Base-by-base conservation (phyloP, 352 stramenopile species). In the Globisporangium irregulare region DNA sequence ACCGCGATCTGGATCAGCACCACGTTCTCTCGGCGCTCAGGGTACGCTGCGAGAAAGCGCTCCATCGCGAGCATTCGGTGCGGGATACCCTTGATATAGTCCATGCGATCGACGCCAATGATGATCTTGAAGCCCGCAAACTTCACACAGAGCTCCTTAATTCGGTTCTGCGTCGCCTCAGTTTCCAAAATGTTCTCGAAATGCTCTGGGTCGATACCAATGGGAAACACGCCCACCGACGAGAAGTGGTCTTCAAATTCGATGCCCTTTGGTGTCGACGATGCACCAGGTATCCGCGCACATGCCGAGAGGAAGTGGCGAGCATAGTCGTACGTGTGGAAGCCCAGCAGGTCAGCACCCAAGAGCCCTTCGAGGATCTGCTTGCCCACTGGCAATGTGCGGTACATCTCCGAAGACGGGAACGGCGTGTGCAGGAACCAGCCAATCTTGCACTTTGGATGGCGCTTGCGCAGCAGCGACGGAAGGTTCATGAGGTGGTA, bases 1-100 rank as follows among this genome's bases (percentile, higher is more conserved):
- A 99, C 97, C 12, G 94, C 96, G 68, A 99, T 97, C 75, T 98
- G 94, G 57, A 99, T 93, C 29, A 99, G 72, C n/a, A 97, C 93
- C 55, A 98, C 92, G 76, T 98, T 98, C 54, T 96, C 92, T 41
- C 93, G 86, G 89, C 92, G 98, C 67, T 98, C 87, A 4, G 91
- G 89, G 69, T 68, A 68, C 63, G 41, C 57, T 10, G 63, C 41
- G 18, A 68, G 29, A 38, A 95, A 94, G 1, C 81, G 75, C 70
- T 97, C 91, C 74, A 97, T 92, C 25, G 85, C 90, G 29, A 96
- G 66, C 64, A 97, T 76, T 55, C 94, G 95, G 68, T 96, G 84
- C 8, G 90, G 90, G 55, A 97, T 95, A 22, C 90, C 90, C 72
- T 96, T 97, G 74, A 91, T 94, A 22, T 94, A 86, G 73, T 97